Evolutionary conservation across 805 yeast species (phyloP).

Genomic region (Jamesozyma piceae): DNA sequence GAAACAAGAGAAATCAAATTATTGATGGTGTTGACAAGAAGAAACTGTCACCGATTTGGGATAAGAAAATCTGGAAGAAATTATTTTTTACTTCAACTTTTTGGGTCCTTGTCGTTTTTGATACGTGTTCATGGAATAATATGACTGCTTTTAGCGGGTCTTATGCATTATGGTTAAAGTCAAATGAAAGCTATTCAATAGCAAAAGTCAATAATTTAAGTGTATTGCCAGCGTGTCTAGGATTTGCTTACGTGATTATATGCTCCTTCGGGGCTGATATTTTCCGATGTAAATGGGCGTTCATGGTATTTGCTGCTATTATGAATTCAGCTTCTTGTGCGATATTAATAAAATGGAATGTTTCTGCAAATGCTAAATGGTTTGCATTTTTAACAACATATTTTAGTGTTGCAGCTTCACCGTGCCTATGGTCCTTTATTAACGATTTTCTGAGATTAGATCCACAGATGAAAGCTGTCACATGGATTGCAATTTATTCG

Average conservation of each 20-base stretch:
- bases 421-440: conserved; percentile 49
- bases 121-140: conserved; percentile 55
- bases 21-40: conserved; percentile 23
- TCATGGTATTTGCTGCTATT: conserved; percentile 42
- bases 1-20: conserved; percentile 32
- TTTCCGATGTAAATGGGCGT: conserved; percentile 43
- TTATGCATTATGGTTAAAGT: conserved; percentile 53
- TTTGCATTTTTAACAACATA: conserved; percentile 52
- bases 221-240: conserved; percentile 50
- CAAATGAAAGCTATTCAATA: conserved; percentile 36
- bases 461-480: conserved; percentile 45
- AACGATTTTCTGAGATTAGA: conserved; percentile 51
- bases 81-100: conserved; percentile 47
- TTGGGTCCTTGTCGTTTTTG: conserved; percentile 45
- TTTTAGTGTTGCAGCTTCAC: conserved; percentile 55
- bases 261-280: conserved; percentile 43
- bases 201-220: conserved; percentile 42
- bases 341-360: conserved; percentile 51
- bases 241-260: conserved; percentile 41
- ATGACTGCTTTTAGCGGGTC: conserved; percentile 49
- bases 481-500: conserved; percentile 47
- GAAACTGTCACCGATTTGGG: conserved; percentile 27
- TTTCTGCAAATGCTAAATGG: conserved; percentile 52
- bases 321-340: conserved; percentile 48
- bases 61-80: conserved; percentile 42